Percentiles rank a stretch among this genome's conserved stretches.
phyloP scores from a whole-genome alignment of 129 eudicot genomes.

The Kitagawia praeruptora region DNA sequence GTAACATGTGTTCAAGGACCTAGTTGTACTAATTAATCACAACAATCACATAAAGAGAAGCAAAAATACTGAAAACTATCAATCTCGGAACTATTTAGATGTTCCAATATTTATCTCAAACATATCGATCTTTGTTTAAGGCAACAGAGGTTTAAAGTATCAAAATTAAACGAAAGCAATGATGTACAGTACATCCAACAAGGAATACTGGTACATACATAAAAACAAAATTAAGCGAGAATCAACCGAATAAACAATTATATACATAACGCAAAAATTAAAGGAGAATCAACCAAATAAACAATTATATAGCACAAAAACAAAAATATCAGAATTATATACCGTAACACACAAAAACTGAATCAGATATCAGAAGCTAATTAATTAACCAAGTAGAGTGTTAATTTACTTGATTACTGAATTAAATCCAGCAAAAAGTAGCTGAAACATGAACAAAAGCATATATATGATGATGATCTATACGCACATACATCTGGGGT shows the following conservation, averaged over 20 bases:
- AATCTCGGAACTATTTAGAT: neutral
- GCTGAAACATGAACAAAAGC: neutral
- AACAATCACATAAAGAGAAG: neutral
- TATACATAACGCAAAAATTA: too few relatives aligned
- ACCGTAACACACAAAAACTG: neutral
- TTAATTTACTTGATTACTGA: neutral
- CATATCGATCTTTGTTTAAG: neutral
- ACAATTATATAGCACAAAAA: too few relatives aligned
- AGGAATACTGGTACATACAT: too few relatives aligned
- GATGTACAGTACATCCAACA: neutral
- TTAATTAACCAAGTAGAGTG: too few relatives aligned
- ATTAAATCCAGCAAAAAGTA: neutral
- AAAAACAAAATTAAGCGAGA: too few relatives aligned
- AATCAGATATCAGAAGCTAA: neutral
- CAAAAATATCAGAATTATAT: neutral
- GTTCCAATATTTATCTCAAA: neutral
- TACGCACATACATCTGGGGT: neutral
- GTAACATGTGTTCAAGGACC: neutral
- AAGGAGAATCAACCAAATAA: too few relatives aligned
- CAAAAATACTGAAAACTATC: neutral
- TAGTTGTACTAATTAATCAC: neutral
- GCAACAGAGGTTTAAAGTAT: neutral
- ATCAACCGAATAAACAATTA: too few relatives aligned
- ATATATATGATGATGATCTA: neutral
- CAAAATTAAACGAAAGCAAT: neutral